Evolutionary conservation across 2,329 filamentous ascomycete genomes (phyloP), one percentile per base, ranked within the genome.

Genomic region (Pleoardoris graminearum): DNA sequence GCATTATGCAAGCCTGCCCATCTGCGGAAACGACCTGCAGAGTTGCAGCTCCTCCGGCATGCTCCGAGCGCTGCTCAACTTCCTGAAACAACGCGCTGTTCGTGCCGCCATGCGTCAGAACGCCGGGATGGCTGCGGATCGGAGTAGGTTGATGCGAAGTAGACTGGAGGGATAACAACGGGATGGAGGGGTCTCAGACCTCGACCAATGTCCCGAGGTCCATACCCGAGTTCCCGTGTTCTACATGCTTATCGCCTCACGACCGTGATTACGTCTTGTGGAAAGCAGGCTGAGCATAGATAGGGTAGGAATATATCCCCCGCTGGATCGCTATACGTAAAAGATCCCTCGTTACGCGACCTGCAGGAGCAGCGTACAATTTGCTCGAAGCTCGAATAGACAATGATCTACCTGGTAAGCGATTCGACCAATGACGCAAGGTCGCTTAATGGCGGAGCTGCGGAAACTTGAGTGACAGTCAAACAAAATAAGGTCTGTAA

Each of bases 51-150:
- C 29, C 42, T 55, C 53, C 53, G 53, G 45, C 25, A 23, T 36
- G 21, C 46, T 50, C 46, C 53, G 53, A 50, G 42, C 33, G 27
- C 41, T 37, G 17, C 36, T 48, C 50, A 37, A 23, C 29, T 52
- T 32, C 44, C 50, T 32, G 50, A 52, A 52, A 36, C 44, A 25
- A 29, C n/a, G 33, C 17, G 38, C 4, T 21, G 11, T 16, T 33
- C 29, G 22, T n/a, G 8, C 12, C 23, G 25, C 14, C 19, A 22
- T 23, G n/a, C 42, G 29, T 29, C 33, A 36, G 21, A 35, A n/a
- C 25, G n/a, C 30, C 43, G 21, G 30, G 30, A 25, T 36, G 14
- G 2, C 21, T 35, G 16, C 48, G 39, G 48, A 51, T 37, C 48
- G 48, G 48, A 22, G 19, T 22, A 7, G 19, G n/a, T n/a, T n/a